A percentile compares a stretch with the other conserved stretches of the same genome.
phyloP scores from a whole-genome alignment of 306 rosid species.

The Argentina anserina region DNA sequence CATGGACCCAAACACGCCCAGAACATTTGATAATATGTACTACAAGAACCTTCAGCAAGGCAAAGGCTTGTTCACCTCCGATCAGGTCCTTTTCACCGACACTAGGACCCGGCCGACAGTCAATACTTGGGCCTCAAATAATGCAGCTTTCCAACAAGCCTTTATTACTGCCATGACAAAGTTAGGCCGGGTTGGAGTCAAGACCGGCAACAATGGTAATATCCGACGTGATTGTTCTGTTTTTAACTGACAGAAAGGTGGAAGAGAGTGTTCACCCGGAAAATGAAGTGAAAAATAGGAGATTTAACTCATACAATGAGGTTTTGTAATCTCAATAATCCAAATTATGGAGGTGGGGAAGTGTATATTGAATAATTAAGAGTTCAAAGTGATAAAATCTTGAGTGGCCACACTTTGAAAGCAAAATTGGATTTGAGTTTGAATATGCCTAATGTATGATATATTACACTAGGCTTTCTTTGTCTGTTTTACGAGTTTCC shows the following conservation, averaged over 20 bases:
- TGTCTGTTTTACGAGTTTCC: background rate
- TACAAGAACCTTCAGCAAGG: conserved; percentile 61
- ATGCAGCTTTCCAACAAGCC: conserved; percentile 38
- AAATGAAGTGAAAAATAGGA: background rate
- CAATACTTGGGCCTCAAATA: conserved; percentile 41
- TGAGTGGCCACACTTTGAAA: background rate
- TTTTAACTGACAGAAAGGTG: conserved; percentile 21
- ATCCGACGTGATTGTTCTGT: conserved; percentile 58
- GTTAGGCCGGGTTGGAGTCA: conserved; percentile 73
- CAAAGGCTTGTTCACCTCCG: conserved; percentile 63
- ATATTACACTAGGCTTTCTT: background rate
- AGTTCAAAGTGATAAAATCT: background rate
- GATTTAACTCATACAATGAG: background rate
- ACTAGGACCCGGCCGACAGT: conserved; percentile 49
- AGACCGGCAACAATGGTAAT: conserved; percentile 51
- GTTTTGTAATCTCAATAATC: background rate
- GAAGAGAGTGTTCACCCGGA: background rate
- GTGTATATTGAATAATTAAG: conserved; percentile 5
- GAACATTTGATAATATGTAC: conserved; percentile 48
- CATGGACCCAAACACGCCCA: conserved; percentile 79
- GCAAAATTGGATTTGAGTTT: background rate
- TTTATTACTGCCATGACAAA: conserved; percentile 61
- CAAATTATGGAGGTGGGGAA: no score
- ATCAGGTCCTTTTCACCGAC: conserved; percentile 57
- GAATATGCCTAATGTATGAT: background rate